These are phyloP conservation scores for Beauveria bassiana DNA, from an alignment of 2,329 filamentous ascomycete genomes.

Conservation along the genomic window DNA sequence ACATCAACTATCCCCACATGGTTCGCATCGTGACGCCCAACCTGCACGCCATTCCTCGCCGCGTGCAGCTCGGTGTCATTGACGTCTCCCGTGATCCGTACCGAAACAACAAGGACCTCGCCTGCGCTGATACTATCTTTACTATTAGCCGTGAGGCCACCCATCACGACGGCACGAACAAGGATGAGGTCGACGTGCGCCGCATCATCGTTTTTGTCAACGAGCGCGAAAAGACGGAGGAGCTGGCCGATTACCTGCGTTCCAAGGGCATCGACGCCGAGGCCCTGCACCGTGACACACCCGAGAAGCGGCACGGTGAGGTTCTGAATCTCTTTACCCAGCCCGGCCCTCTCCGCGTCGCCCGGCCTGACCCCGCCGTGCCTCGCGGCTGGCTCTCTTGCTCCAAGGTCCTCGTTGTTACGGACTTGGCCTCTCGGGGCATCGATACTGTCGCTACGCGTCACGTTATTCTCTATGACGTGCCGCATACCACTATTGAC, in stretches of 20 bases:
- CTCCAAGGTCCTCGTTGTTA: constrained; percentile 88
- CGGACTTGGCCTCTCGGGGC: constrained; percentile 83
- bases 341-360: constrained; percentile 31
- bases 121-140: constrained; percentile 92
- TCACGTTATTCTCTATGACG: constrained; percentile 90
- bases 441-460: constrained; percentile 90
- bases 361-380: constrained; percentile 18
- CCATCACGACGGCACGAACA: constrained; percentile 47
- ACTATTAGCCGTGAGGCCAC: constrained; percentile 73
- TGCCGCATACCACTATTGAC: constrained; percentile 96
- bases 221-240: constrained; percentile 79
- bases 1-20: constrained; percentile 73
- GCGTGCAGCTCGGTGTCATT: constrained; percentile 88
- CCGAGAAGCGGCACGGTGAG: constrained; percentile 68
- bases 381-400: constrained; percentile 54
- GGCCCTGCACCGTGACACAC: constrained; percentile 77
- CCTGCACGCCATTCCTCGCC: constrained; percentile 87
- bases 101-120: constrained; percentile 83
- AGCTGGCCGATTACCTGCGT: constrained; percentile 70
- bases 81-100: constrained; percentile 92
- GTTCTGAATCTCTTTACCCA: constrained; percentile 69
- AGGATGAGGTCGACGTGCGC: constrained; percentile 59
- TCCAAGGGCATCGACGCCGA: constrained; percentile 84
- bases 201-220: constrained; percentile 95
- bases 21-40: constrained; percentile 87